A percentile compares a stretch with the other conserved stretches of the same genome.
Conservation (phyloP, 495 filamentous ascomycete genomes). For the Podospora pseudoanserina region DNA sequence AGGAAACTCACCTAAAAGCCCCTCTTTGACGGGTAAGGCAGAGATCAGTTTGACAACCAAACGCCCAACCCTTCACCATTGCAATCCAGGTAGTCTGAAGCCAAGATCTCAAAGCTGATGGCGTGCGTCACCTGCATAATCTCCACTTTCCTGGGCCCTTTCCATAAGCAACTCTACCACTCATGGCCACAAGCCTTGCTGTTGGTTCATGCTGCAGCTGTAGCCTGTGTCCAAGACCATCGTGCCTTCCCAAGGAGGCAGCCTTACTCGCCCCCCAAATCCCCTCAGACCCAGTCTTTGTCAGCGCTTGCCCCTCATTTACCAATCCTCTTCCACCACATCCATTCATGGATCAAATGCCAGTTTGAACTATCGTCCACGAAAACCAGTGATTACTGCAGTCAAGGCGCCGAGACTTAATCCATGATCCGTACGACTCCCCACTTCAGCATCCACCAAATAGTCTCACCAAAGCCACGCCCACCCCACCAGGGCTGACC, state of each 20-base stretch:
- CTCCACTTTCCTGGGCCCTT: background rate
- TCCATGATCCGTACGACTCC: background rate
- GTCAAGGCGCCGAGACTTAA: no score
- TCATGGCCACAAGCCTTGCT: background rate
- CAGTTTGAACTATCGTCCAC: background rate
- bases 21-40: background rate
- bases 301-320: background rate
- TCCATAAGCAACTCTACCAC: background rate
- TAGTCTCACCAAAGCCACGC: background rate
- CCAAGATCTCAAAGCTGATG: background rate
- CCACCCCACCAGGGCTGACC: background rate
- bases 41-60: background rate
- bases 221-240: background rate
- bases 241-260: background rate
- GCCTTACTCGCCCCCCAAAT: background rate
- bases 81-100: background rate
- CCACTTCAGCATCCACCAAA: background rate
- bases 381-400: background rate
- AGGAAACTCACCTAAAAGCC: background rate
- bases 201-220: constrained; percentile 2
- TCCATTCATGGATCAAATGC: background rate
- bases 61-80: background rate
- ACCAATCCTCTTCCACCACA: background rate
- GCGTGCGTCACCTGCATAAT: constrained; percentile 11
- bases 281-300: background rate